Conservation (phyloP, 345 rosid genomes). For the Murraya paniculata region DNA sequence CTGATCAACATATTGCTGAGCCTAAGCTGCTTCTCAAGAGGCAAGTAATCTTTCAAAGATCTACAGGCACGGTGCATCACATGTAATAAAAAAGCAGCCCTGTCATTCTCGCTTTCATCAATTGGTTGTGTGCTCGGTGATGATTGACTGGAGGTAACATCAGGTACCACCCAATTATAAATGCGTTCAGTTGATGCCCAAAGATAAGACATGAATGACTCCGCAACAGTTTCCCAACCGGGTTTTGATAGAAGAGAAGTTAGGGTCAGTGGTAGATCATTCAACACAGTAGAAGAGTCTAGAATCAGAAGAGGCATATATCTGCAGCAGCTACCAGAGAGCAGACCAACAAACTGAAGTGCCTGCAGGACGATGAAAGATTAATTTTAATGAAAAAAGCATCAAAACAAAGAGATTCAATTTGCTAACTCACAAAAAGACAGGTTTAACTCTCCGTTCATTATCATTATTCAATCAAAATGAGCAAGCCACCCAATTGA, state of each 20-base stretch:
- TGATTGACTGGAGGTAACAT: constrained; percentile 18
- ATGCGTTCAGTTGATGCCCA: constrained; percentile 65
- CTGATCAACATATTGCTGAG: constrained; percentile 55
- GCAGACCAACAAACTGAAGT: constrained; percentile 61
- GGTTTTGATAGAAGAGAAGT: constrained; percentile 58
- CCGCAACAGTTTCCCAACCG: constrained; percentile 54
- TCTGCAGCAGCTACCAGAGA: constrained; percentile 78
- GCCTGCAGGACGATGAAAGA: constrained; percentile 43
- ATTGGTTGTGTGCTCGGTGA: constrained; percentile 30
- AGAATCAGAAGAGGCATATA: constrained; percentile 81
- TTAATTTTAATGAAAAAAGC: not conserved
- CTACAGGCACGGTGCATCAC: constrained; percentile 58
- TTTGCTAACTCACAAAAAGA: not conserved
- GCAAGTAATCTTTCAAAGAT: constrained; percentile 53
- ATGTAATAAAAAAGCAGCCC: constrained; percentile 37
- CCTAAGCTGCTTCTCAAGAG: constrained; percentile 66
- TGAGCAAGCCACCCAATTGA: not conserved
- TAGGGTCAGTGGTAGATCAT: constrained; percentile 72
- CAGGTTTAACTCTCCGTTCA: not conserved
- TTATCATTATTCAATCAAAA: not conserved
- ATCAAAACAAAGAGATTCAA: not conserved
- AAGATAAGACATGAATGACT: constrained; percentile 47
- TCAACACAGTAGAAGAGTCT: constrained; percentile 49
- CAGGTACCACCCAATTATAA: constrained; percentile 40
- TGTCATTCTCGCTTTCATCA: constrained; percentile 41